Evolutionary conservation across 345 rosid species (phyloP), one percentile per base, ranked within the genome.

Genomic region (Citrus reticulata): DNA sequence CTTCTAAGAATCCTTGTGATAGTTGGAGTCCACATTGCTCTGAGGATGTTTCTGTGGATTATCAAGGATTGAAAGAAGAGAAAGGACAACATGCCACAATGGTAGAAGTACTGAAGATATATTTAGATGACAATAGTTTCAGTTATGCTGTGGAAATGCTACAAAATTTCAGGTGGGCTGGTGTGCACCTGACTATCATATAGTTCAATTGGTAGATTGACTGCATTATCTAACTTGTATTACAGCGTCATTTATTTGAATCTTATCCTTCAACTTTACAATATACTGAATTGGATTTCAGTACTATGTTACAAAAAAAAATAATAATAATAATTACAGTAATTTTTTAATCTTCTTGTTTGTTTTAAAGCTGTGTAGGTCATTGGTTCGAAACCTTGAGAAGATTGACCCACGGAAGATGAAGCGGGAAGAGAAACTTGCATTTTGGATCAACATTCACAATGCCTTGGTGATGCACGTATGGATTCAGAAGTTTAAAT

Each of bases 371-470:
- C 74, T 79, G 11, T 79, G 86, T 71, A 94, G 97, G 86, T 89
- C 91, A 61, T 49, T 94, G 86, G 92, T 92, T 62, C 86, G 84
- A 39, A 87, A 78, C 81, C 98, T 94, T 25, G 98, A 92, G 91
- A 89, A 84, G 80, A 87, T 91, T 80, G 94, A 94, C 74, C 93
- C 89, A 1, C 81, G 81, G 83, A 89, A 87, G 86, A 87, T 94
- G 98, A 94, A 84, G 87, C 92, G 97, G 0, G 98, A 94, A 87
- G 93, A 91, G 86, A 94, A 90, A 89, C 95, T 92, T 39, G 97
- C 97, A n/a, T 94, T 94, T 86, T 94, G 95, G 97, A 89, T 92
- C 66, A 94, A 94, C 83, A 86, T 92, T 81, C 97, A 94, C 81
- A 94, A 94, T 87, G 97, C 98, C 63, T 79, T 92, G 82, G 87